phyloP scores from a whole-genome alignment of 2,329 filamentous ascomycete genomes.

The Colletotrichum australisinense region DNA sequence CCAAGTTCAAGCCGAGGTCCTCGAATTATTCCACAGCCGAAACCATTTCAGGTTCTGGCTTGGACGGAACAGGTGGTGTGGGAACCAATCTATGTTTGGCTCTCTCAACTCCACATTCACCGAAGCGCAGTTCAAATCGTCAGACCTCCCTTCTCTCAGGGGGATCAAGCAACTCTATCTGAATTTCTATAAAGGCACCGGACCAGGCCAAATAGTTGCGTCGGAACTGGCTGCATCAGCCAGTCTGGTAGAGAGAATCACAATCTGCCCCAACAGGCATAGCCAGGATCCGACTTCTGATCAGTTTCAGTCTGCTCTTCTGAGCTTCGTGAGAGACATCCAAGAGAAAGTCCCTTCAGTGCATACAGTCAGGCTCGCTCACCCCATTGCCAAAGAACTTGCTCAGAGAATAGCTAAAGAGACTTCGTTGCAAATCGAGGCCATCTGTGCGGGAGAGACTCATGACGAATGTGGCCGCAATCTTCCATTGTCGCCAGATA shows the following conservation, averaged over 20 bases:
- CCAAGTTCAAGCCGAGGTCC: not conserved
- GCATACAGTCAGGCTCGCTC: not conserved
- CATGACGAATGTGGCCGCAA: too few species aligned
- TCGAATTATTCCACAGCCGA: not conserved
- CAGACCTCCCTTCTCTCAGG: not conserved
- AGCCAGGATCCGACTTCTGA: not conserved
- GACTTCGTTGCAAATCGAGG: too few species aligned
- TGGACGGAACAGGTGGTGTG: not conserved
- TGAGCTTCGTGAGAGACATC: not conserved
- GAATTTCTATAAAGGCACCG: not conserved
- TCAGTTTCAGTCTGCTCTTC: not conserved
- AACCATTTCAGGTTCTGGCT: constrained; percentile 3
- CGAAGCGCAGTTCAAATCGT: not conserved
- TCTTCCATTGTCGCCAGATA: not conserved
- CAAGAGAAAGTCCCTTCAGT: not conserved
- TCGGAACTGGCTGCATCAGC: not conserved
- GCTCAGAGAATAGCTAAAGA: not conserved
- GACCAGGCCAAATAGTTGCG: not conserved
- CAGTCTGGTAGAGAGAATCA: not conserved
- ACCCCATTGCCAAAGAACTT: not conserved
- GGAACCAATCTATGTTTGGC: not conserved
- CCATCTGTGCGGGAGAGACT: too few species aligned
- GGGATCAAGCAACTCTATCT: not conserved
- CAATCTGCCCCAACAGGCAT: not conserved
- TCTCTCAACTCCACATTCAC: not conserved